A percentile compares a stretch with the other conserved stretches of the same genome.
Conservation (phyloP, 345 rosid genomes). For the Gynandropsis gynandra region DNA sequence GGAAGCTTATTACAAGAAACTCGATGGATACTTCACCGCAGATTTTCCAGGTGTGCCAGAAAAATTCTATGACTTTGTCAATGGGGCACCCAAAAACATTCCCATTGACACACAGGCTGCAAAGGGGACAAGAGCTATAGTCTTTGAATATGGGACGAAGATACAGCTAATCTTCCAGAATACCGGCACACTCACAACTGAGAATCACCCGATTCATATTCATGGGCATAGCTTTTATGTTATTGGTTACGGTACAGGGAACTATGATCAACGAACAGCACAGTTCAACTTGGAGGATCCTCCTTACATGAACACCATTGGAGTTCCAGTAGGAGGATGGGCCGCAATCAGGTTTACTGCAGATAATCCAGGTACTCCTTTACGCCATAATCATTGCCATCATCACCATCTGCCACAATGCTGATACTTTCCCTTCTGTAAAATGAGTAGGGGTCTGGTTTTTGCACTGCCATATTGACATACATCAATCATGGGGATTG, state of each 20-base stretch:
- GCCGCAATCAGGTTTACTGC: constrained; percentile 74
- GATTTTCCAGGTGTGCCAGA: constrained; percentile 68
- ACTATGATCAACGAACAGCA: constrained; percentile 48
- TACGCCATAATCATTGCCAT: constrained; percentile 12
- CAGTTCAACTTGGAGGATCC: constrained; percentile 64
- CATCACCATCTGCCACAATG: constrained; percentile 8
- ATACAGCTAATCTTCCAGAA: constrained; percentile 73
- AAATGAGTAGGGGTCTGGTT: constrained; percentile 65
- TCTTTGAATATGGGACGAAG: constrained; percentile 56
- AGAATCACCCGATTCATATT: constrained; percentile 87
- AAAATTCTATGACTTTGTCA: constrained; percentile 61
- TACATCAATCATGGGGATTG: constrained; percentile 83
- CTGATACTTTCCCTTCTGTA: constrained; percentile 17
- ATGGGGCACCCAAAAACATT: constrained; percentile 68
- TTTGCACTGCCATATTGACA: constrained; percentile 75
- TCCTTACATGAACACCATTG: constrained; percentile 76
- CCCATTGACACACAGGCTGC: constrained; percentile 55
- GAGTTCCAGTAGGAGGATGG: constrained; percentile 92
- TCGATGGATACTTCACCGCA: constrained; percentile 51
- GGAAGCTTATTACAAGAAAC: constrained; percentile 63
- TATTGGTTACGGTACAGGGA: constrained; percentile 60
- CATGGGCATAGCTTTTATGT: constrained; percentile 86
- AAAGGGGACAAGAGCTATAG: constrained; percentile 60
- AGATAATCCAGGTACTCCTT: constrained; percentile 63
- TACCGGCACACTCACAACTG: constrained; percentile 62